Base-by-base conservation (phyloP, 1,284 basidiomycete genomes). In the Trichosporon coremiiforme region DNA sequence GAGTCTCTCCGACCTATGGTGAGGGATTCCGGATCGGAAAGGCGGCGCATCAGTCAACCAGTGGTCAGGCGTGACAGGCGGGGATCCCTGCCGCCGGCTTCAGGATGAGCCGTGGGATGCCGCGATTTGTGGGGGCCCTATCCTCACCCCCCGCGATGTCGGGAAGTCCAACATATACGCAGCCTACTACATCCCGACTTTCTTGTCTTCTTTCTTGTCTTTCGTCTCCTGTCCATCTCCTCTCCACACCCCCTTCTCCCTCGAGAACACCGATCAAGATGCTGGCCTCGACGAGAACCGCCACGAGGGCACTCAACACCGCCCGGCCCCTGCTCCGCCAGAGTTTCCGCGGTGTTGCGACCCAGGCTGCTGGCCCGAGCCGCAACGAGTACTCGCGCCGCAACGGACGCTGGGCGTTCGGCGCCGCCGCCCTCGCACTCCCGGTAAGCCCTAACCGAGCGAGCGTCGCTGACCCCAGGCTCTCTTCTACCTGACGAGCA, bases 381-480 rank as follows among this genome's bases (percentile, higher is more conserved):
- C 29, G 57, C 31, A 35, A 35, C 33, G 29, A 62, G 57, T 2
- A 17, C 15, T 33, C 15, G 8, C 29, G 57, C 5, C 57, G 15
- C 9, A 31, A 35, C 20, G 50, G 45, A 22, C 45, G 70, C 60
- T 63, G 65, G 41, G 22, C 57, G 38, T 64, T 53, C 17, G 55
- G 66, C 10, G 66, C 68, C 2, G 35, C 64, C 12, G 70, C 66
- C 15, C 8, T 71, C 10, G 67, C 67, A 9, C 60, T 68, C 9
- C 65, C 70, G 6, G 70, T 71, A 29, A 62, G 69, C 64, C 13
- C 64, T 25, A 25, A 10, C 13, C 15, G 5, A 13, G 25, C 13
- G 45, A 25, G 13, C 3, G n/a, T 1, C 38, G 53, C 45, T 68
- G 29, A 64, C 62, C 0, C 4, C 57, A 71, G 72, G 33, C 66